These are phyloP conservation scores for Inga leiocalycina DNA, from an alignment of 306 rosid genomes.

Conservation along the genomic window DNA sequence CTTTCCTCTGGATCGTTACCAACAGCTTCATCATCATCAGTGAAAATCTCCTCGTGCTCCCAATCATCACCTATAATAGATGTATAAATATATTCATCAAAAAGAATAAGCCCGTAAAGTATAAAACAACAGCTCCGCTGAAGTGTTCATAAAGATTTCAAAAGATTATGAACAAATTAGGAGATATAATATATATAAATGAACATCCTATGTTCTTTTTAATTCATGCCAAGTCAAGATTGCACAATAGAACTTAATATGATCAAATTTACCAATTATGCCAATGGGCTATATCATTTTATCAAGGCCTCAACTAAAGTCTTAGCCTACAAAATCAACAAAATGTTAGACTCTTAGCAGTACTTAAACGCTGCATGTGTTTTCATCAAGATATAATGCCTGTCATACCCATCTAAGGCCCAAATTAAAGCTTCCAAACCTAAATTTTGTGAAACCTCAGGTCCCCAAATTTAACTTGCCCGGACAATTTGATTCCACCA, in stretches of 20 bases:
- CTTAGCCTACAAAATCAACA: background rate
- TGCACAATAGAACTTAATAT: background rate
- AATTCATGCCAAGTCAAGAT: constrained; percentile 6
- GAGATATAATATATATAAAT: background rate
- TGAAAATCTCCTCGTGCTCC: constrained; percentile 98
- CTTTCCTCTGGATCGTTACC: constrained; percentile 93
- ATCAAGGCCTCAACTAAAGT: constrained; percentile 8
- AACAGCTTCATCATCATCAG: constrained; percentile 96
- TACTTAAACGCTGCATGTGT: background rate
- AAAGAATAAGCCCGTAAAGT: background rate
- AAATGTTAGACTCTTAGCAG: background rate
- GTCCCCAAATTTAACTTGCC: background rate
- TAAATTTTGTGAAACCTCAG: background rate
- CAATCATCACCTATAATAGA: constrained; percentile 83
- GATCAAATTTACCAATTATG: background rate
- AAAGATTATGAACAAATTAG: constrained; percentile 5
- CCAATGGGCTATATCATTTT: constrained; percentile 1
- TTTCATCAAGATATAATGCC: background rate
- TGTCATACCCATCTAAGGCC: constrained; percentile 17
- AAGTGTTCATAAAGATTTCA: background rate
- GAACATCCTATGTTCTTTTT: background rate
- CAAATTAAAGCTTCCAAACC: background rate
- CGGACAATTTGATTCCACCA: constrained; percentile 5
- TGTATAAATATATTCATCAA: background rate
- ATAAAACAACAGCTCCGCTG: background rate